A percentile compares a stretch with the other conserved stretches of the same genome.
phyloP scores from a whole-genome alignment of 139 green algal species.

The Chlorella sp. region DNA sequence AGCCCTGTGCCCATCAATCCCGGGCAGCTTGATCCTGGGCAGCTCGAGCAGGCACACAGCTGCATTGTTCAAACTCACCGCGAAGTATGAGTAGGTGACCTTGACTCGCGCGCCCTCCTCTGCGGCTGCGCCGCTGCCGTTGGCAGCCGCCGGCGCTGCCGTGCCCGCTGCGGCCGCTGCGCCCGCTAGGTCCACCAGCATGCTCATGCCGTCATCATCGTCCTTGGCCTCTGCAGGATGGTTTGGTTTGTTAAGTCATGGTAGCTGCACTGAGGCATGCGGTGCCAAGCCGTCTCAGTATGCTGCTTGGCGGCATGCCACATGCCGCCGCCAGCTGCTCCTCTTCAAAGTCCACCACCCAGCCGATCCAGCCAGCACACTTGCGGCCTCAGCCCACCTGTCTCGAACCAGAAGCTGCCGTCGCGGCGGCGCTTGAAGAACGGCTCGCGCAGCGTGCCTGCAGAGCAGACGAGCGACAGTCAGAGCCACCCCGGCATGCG shows the following conservation, averaged over 20 bases:
- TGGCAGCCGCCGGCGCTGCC: not conserved
- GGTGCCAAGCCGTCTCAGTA: too few species aligned
- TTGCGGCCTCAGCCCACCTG: constrained; percentile 9
- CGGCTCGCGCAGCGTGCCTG: constrained; percentile 53
- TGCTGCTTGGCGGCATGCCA: too few species aligned
- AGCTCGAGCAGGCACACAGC: too few species aligned
- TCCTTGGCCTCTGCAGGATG: constrained; percentile 16
- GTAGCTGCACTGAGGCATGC: too few species aligned
- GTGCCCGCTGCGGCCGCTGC: not conserved
- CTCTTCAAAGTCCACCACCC: too few species aligned
- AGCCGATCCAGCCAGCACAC: too few species aligned
- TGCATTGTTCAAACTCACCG: not conserved
- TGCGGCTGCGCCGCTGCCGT: not conserved
- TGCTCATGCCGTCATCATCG: constrained; percentile 28
- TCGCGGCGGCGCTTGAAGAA: constrained; percentile 72
- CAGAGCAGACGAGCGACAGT: not conserved
- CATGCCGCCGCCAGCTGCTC: not conserved
- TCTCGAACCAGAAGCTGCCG: constrained; percentile 42
- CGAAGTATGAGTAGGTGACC: constrained; percentile 23
- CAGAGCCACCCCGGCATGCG: too few species aligned
- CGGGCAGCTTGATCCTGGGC: too few species aligned
- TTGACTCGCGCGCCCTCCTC: constrained; percentile 21
- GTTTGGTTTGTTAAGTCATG: too few species aligned
- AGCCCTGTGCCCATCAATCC: too few species aligned
- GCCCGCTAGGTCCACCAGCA: constrained; percentile 14